Conservation (phyloP, 139 green algal species). For the Pleodorina starrii region DNA sequence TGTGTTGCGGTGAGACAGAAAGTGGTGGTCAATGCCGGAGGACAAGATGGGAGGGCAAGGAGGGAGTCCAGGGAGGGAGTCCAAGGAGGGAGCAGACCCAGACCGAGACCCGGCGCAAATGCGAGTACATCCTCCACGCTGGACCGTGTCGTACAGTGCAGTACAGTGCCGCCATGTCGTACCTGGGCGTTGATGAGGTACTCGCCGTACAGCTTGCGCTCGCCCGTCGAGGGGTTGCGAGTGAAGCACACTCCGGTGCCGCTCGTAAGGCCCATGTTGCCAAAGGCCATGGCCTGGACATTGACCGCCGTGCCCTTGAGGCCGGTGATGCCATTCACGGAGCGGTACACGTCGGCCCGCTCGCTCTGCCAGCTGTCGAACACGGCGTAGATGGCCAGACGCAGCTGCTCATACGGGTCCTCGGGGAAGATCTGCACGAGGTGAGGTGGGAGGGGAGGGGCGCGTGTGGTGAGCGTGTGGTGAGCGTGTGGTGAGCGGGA, state of each 20-base stretch:
- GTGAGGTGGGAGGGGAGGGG: too few relatives aligned
- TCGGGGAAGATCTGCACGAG: conserved; percentile 75
- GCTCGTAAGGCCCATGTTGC: conserved; percentile 87
- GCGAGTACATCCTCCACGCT: too few relatives aligned
- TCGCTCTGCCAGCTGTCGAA: conserved; percentile 81
- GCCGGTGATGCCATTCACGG: conserved; percentile 85
- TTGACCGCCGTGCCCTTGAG: conserved; percentile 91
- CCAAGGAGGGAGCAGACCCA: too few relatives aligned
- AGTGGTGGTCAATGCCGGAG: too few relatives aligned
- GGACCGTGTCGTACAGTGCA: too few relatives aligned
- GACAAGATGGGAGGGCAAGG: background rate
- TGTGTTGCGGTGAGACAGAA: too few relatives aligned
- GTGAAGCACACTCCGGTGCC: conserved; percentile 94
- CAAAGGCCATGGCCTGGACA: conserved; percentile 89
- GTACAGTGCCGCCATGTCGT: background rate
- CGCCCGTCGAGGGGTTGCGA: conserved; percentile 83
- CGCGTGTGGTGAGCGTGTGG: too few relatives aligned
- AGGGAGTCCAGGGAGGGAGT: too few relatives aligned
- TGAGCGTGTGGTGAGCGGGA: too few relatives aligned
- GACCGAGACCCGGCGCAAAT: too few relatives aligned
- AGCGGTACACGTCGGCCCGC: conserved; percentile 83
- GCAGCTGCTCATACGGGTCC: conserved; percentile 85
- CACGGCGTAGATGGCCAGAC: conserved; percentile 79
- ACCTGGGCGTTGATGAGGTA: conserved; percentile 92
- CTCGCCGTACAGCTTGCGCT: conserved; percentile 88